Conservation (phyloP, 23 red algal genomes). For the Pyropia yezoensis region DNA sequence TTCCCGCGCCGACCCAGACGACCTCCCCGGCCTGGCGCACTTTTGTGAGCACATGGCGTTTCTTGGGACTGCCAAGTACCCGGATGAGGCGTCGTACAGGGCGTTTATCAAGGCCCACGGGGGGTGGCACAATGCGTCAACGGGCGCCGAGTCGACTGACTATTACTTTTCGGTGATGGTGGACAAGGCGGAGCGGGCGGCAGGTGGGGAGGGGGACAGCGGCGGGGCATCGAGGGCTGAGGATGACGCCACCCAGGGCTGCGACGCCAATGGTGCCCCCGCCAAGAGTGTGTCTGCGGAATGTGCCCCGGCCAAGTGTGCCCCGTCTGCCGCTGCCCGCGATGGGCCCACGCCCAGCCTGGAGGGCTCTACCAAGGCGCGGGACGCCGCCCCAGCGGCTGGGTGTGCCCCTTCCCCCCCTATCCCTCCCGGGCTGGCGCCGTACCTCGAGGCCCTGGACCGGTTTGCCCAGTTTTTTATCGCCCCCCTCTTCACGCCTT, state of each 20-base stretch:
- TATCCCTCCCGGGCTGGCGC: too few species aligned
- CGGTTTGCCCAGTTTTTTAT: conserved; percentile 96
- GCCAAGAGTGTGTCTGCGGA: too few species aligned
- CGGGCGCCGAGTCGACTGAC: conserved; percentile 78
- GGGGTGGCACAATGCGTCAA: conserved; percentile 83
- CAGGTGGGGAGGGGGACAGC: neutral
- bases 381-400: too few species aligned
- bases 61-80: conserved; percentile 87
- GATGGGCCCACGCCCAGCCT: too few species aligned
- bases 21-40: conserved; percentile 80
- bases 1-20: conserved; percentile 39
- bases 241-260: neutral
- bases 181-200: conserved; percentile 15
- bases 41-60: conserved; percentile 95
- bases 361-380: too few species aligned
- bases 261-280: too few species aligned
- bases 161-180: conserved; percentile 61
- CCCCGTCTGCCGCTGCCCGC: too few species aligned
- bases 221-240: conserved; percentile 14
- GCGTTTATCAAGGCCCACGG: conserved; percentile 61
- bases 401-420: too few species aligned
- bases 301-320: too few species aligned
- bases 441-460: conserved; percentile 62
- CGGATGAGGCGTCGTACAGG: conserved; percentile 74
- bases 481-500: conserved; percentile 68